phyloP scores from a whole-genome alignment of 140 eudicot genomes.

The Erigeron philadelphicus region DNA sequence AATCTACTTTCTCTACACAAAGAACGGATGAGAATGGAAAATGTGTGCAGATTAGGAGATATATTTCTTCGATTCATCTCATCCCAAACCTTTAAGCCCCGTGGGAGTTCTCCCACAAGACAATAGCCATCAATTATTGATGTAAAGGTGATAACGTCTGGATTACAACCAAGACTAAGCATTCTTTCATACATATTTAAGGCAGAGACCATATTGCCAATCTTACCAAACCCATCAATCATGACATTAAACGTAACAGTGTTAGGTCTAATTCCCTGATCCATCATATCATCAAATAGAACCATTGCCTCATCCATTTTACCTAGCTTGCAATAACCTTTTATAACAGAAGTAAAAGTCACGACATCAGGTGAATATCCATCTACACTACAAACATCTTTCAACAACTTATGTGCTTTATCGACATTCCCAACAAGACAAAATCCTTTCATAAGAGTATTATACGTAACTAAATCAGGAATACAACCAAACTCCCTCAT shows the following conservation, averaged over 20 bases:
- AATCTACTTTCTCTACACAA: conserved; percentile 67
- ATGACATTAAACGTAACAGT: conserved; percentile 54
- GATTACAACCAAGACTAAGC: conserved; percentile 43
- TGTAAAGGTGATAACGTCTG: conserved; percentile 78
- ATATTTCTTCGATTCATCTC: conserved; percentile 53
- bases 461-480: conserved; percentile 67
- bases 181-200: conserved; percentile 43
- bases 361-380: conserved; percentile 58
- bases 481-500: conserved; percentile 51
- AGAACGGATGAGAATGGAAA: conserved; percentile 48
- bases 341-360: conserved; percentile 67
- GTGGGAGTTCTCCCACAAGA: conserved; percentile 53
- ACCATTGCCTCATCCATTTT: conserved; percentile 51
- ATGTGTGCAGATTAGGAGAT: conserved; percentile 62
- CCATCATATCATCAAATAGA: conserved; percentile 52
- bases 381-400: conserved; percentile 32
- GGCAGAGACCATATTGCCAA: conserved; percentile 51
- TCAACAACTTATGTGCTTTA: conserved; percentile 53
- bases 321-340: conserved; percentile 65
- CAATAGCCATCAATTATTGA: conserved; percentile 65
- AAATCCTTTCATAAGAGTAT: conserved; percentile 59
- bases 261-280: conserved; percentile 54
- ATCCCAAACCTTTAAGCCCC: conserved; percentile 52
- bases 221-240: conserved; percentile 76
- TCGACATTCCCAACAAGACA: conserved; percentile 47